phyloP scores from a whole-genome alignment of 495 filamentous ascomycete genomes.

The Penicillium cinerascens region DNA sequence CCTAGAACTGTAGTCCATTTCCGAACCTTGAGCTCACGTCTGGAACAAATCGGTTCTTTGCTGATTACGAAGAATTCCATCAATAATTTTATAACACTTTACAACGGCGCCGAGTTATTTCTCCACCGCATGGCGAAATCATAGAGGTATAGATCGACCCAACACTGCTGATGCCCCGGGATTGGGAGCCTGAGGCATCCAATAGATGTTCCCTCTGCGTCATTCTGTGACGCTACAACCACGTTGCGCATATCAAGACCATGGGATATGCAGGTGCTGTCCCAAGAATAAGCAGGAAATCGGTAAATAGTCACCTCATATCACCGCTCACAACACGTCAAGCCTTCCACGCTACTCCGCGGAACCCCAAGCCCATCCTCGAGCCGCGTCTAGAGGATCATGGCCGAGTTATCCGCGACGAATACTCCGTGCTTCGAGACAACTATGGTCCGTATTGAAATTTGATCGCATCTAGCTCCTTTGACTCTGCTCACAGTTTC shows the following conservation, averaged over 20 bases:
- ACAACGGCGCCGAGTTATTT: no score
- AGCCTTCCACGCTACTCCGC: constrained; percentile 7
- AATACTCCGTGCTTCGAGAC: constrained; percentile 69
- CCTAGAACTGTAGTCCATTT: not conserved
- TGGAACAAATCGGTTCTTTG: no score
- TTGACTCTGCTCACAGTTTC: not conserved
- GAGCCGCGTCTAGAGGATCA: constrained; percentile 61
- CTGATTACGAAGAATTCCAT: no score
- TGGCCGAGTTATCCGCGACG: constrained; percentile 68
- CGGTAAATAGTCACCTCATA: not conserved
- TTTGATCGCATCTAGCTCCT: not conserved
- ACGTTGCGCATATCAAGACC: constrained; percentile 3
- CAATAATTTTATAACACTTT: no score
- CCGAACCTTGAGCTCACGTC: not conserved
- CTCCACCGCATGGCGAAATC: no score
- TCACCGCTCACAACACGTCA: not conserved
- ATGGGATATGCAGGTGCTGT: constrained; percentile 22
- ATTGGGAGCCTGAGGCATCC: constrained; percentile 14
- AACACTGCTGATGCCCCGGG: not conserved
- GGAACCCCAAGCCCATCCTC: constrained; percentile 10
- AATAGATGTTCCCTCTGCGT: constrained; percentile 13
- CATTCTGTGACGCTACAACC: constrained; percentile 18
- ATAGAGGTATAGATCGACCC: not conserved
- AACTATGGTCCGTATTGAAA: constrained; percentile 56
- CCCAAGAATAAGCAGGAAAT: not conserved